Conservation (phyloP, 2,329 filamentous ascomycete genomes). For the Graphium sp. region DNA sequence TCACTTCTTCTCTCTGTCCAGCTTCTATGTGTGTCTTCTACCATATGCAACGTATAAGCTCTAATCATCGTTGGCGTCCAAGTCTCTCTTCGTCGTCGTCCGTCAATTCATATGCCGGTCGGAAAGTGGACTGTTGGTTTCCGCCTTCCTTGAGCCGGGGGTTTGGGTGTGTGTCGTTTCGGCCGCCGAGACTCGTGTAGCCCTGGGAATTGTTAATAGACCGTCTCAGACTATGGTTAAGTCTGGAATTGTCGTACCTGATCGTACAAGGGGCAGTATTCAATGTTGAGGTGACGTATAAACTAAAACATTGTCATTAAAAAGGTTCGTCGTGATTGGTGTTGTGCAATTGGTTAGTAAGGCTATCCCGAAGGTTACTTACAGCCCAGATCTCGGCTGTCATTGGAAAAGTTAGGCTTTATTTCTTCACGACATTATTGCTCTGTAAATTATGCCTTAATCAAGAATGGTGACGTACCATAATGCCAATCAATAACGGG, state of each 20-base stretch:
- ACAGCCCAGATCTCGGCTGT: slow-evolving; percentile 87
- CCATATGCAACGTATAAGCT: no score
- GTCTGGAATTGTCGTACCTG: slow-evolving; percentile 13
- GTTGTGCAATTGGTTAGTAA: slow-evolving; percentile 1
- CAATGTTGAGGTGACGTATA: slow-evolving; percentile 59
- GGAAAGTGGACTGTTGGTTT: no score
- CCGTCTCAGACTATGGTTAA: not conserved
- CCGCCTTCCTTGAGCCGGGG: slow-evolving; percentile 39
- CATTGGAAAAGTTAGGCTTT: not conserved
- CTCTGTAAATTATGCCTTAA: no score
- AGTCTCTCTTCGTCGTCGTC: slow-evolving; percentile 65
- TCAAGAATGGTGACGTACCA: no score
- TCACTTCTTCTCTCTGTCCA: no score
- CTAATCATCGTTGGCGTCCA: no score
- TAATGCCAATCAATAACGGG: slow-evolving; percentile 98
- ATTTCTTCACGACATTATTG: no score
- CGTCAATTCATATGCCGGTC: slow-evolving; percentile 59
- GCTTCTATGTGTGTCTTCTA: no score
- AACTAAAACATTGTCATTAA: no score
- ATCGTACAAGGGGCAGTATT: slow-evolving; percentile 81
- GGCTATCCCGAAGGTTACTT: no score
- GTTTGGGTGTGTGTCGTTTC: slow-evolving; percentile 77
- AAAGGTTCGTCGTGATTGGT: no score
- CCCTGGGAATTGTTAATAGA: slow-evolving; percentile 30
- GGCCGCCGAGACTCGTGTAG: slow-evolving; percentile 86